Base-by-base conservation (phyloP, 2,329 filamentous ascomycete species). In the Amauroascus verrucosus region DNA sequence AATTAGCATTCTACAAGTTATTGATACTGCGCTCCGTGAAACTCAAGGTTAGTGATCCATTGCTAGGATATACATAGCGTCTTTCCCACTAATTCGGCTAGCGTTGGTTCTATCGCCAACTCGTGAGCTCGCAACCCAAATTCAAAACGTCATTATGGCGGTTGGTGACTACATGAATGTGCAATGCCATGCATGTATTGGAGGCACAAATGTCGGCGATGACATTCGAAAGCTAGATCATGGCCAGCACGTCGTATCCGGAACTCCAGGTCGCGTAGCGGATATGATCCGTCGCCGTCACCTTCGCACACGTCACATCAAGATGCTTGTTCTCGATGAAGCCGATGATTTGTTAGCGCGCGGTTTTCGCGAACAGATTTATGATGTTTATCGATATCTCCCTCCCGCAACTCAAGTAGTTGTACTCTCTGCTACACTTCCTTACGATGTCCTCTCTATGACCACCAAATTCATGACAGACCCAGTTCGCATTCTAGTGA, bases 101-200 rank as follows among this genome's bases (percentile, higher is more conserved):
- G 93, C 93, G 4, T 83, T 98, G 43, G 90, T 98, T 8, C 82
- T 98, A 7, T 96, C 93, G 3, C 93, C 93, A 1, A 97, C 91
- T 18, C 88, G 93, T 67, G 93, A 98, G 79, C 77, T 98, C 60
- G 93, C 93, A 44, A 96, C 91, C 26, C 93, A 98, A 74, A 98
- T 98, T 60, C 93, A 98, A 74, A 95, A 88, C 33, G 93, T 98
- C 56, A 86, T 98, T 62, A 95, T 97, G 83, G 93, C 93, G n/a
- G 81, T 98, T n/a, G 93, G 93, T 60, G 93, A 98, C 72, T 98
- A 96, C 77, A 97, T 98, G 93, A 96, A 96, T 67, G 88, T 98
- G 2, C 90, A 98, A 73, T 98, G 93, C 74, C 93, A 98, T 65
- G 91, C 93, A 56, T 98, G 93, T 72, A 97, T 98, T 65, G 93